Evolutionary conservation across 495 filamentous ascomycete genomes (phyloP), one percentile per base, ranked within the genome.

Genomic region (Coniosporium apollinis): DNA sequence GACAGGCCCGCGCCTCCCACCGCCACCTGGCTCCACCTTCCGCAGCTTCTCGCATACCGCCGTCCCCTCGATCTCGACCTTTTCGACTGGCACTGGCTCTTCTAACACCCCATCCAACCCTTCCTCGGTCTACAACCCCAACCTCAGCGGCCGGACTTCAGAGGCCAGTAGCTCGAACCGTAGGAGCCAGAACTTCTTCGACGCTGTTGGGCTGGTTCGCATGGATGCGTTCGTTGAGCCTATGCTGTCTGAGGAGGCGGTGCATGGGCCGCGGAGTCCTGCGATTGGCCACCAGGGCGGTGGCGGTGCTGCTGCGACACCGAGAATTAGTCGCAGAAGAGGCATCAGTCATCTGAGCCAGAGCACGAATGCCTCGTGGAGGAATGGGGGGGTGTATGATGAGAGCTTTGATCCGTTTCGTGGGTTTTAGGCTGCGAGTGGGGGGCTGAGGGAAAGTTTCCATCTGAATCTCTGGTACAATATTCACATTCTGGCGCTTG

Each of bases 151-250:
- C 24, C 14, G 35, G 3, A 38, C 35, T 1, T 39, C 44, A 2
- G 36, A 44, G 19, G 37, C 9, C 29, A 28, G 28, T 8, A 21
- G 17, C 10, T 32, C 30, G 10, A 16, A 8, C 9, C 16, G 10
- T 9, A 33, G 14, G 18, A 35, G 51, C 42, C 59, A 60, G 36
- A 75, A 76, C 39, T 76, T 76, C 56, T 75, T 77, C 51, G 74
- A 79, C 37, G 75, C 79, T 0, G 78, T 92, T 19, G 89, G 89
- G 11, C 94, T 84, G 7, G 73, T 97, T 26, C 73, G 89, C 19
- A 97, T 97, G 89, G 89, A 96, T 55, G 89, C 89, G 0, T 97
- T 97, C 50, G 79, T 86, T 35, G 74, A 72, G 38, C 69, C 70
- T 13, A 26, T 13, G 2, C 24, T 26, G 24, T 13, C 9, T 26